Evolutionary conservation across 1,284 basidiomycete genomes (phyloP).

Genomic region (Gymnopus androsaceus): DNA sequence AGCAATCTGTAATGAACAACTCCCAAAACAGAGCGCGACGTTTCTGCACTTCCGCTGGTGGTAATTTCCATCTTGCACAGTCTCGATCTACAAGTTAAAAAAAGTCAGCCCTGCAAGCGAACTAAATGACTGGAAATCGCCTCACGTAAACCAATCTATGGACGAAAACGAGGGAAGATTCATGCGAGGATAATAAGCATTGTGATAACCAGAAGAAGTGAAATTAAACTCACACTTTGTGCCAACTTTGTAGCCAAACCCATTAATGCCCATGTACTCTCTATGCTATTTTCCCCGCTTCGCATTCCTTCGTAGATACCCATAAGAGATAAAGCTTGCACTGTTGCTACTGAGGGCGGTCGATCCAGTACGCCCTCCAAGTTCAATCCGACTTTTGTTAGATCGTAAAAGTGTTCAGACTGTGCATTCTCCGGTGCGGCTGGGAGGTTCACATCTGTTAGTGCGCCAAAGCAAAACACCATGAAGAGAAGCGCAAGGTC

Average conservation of each 20-base stretch:
- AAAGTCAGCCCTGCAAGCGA: constrained; percentile 8
- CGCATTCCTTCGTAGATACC: constrained; percentile 66
- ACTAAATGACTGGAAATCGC: constrained; percentile 16
- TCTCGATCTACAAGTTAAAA: constrained; percentile 54
- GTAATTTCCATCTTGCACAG: constrained; percentile 64
- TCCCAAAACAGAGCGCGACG: constrained; percentile 75
- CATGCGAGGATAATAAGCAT: constrained; percentile 7
- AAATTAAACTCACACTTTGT: constrained; percentile 54
- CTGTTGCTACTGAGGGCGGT: constrained; percentile 65
- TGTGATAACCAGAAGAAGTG: constrained; percentile 16
- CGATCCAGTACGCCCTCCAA: constrained; percentile 67
- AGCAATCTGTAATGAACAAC: constrained; percentile 66
- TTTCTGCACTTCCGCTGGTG: constrained; percentile 63
- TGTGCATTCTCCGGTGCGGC: constrained; percentile 52
- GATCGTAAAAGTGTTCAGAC: constrained; percentile 53
- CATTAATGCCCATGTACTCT: constrained; percentile 62
- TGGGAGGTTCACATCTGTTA: constrained; percentile 52
- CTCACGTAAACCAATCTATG: constrained; percentile 65
- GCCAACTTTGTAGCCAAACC: constrained; percentile 63
- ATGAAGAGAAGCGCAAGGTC: constrained; percentile 60
- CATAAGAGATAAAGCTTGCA: constrained; percentile 67
- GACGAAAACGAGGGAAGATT: constrained; percentile 14
- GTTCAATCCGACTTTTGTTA: constrained; percentile 62
- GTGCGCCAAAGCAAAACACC: constrained; percentile 58
- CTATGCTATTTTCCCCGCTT: constrained; percentile 59